A percentile compares a stretch with the other conserved stretches of the same genome.
Conservation (phyloP, 768 basidiomycete species). For the Boletus sensibilis region DNA sequence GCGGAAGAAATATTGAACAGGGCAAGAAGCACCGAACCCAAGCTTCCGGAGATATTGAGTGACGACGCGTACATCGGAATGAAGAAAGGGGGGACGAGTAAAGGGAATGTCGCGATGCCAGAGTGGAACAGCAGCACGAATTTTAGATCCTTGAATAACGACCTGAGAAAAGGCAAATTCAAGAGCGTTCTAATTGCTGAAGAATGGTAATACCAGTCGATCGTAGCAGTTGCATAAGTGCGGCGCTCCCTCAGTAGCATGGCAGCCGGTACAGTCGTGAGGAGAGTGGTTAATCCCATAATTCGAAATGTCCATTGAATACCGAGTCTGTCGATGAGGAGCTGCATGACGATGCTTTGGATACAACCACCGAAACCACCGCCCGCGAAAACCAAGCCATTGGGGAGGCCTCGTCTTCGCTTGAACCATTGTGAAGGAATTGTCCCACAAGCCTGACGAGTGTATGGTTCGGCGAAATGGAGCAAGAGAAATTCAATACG, state of each 20-base stretch:
- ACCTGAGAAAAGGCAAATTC: slow-evolving; percentile 14
- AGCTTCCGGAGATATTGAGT: neutral
- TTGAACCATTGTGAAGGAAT: slow-evolving; percentile 38
- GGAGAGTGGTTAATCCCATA: slow-evolving; percentile 29
- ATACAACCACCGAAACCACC: slow-evolving; percentile 35
- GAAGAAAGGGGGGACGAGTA: slow-evolving; percentile 36
- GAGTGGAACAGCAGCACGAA: slow-evolving; percentile 30
- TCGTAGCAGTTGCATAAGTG: slow-evolving; percentile 12
- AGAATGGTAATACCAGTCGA: slow-evolving; percentile 22
- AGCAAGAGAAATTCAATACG: neutral
- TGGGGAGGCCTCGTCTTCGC: slow-evolving; percentile 33
- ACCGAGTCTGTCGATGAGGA: slow-evolving; percentile 28
- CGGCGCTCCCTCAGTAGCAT: slow-evolving; percentile 28
- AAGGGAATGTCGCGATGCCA: slow-evolving; percentile 36
- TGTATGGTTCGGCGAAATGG: neutral
- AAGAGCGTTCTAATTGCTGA: neutral
- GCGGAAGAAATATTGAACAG: neutral
- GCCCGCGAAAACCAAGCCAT: slow-evolving; percentile 35
- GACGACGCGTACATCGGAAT: slow-evolving; percentile 31
- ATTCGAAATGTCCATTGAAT: slow-evolving; percentile 35
- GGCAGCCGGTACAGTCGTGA: slow-evolving; percentile 27
- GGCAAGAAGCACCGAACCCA: neutral
- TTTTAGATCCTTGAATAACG: neutral
- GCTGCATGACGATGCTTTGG: slow-evolving; percentile 28
- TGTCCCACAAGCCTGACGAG: slow-evolving; percentile 28